phyloP scores from a whole-genome alignment of 2,329 filamentous ascomycete genomes.

The Neopestalotiopsis sp. region DNA sequence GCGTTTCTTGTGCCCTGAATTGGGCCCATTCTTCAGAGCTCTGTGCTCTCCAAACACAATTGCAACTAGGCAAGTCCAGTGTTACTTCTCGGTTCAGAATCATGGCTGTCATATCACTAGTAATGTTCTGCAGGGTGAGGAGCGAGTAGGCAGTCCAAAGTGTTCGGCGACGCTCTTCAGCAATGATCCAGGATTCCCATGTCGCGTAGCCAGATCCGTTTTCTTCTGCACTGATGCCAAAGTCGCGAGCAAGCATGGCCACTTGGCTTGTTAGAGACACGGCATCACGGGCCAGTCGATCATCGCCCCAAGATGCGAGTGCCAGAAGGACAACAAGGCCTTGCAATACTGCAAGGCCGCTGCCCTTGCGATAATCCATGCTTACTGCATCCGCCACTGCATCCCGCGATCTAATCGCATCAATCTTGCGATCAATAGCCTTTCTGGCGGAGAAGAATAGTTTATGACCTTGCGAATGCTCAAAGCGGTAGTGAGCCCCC shows the following conservation, averaged over 20 bases:
- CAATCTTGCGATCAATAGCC: constrained; percentile 45
- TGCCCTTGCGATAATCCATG: constrained; percentile 27
- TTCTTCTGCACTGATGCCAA: constrained; percentile 17
- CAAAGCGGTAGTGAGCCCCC: constrained; percentile 53
- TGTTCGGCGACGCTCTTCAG: neutral
- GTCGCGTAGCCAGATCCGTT: constrained; percentile 40
- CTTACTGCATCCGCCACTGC: neutral
- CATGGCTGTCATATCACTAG: constrained; percentile 52
- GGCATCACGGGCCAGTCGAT: constrained; percentile 27
- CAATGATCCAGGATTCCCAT: neutral
- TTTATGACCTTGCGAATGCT: constrained; percentile 54
- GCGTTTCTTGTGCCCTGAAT: constrained; percentile 26
- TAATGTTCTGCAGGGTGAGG: neutral
- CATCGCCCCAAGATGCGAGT: constrained; percentile 31
- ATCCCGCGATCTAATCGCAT: constrained; percentile 16
- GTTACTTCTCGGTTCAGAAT: constrained; percentile 60
- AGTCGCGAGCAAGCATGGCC: constrained; percentile 19
- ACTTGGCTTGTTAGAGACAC: constrained; percentile 29
- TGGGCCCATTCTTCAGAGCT: constrained; percentile 54
- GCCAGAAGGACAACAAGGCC: constrained; percentile 40
- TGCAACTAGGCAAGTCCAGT: constrained; percentile 57
- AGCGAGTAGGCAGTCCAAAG: neutral
- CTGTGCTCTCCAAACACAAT: constrained; percentile 59
- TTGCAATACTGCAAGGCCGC: constrained; percentile 35
- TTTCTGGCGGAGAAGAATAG: constrained; percentile 60